phyloP scores from a whole-genome alignment of 441 rosid genomes.

The Daphne laureola region DNA sequence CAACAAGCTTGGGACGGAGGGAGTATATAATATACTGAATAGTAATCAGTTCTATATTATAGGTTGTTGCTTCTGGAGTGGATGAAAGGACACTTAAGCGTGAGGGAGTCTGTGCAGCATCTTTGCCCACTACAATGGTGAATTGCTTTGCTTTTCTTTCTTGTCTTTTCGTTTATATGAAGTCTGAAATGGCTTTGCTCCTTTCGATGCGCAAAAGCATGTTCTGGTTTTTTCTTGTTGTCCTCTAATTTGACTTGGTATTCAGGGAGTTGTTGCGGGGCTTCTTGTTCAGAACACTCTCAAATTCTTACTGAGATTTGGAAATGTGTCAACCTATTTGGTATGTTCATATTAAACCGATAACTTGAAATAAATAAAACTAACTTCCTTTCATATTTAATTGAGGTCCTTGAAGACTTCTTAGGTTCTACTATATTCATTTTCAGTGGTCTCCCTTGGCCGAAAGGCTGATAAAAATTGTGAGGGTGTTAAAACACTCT shows the following conservation, averaged over 20 bases:
- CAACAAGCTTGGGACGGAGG: too few species aligned
- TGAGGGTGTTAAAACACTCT: neutral
- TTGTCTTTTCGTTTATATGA: slow-evolving; percentile 1
- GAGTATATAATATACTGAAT: too few species aligned
- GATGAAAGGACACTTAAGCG: slow-evolving; percentile 93
- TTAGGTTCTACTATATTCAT: neutral
- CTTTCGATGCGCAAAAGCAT: too few species aligned
- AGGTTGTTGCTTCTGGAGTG: slow-evolving; percentile 96
- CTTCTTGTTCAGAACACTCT: slow-evolving; percentile 91
- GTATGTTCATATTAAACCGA: slow-evolving; percentile 26
- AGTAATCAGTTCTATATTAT: neutral
- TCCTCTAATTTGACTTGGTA: slow-evolving; percentile 16
- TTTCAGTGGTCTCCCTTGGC: neutral
- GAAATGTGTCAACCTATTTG: slow-evolving; percentile 84
- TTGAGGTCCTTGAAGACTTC: neutral
- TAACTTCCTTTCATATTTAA: slow-evolving; percentile 5
- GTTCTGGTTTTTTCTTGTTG: slow-evolving; percentile 9
- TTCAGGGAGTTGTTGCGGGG: slow-evolving; percentile 97
- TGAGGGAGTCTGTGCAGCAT: slow-evolving; percentile 97
- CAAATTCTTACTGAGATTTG: slow-evolving; percentile 77
- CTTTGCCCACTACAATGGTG: slow-evolving; percentile 93
- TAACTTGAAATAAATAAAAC: neutral
- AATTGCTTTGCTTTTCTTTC: slow-evolving; percentile 3
- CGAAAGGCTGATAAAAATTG: neutral
- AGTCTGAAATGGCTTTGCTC: too few species aligned